Base-by-base conservation (phyloP, 2,329 filamentous ascomycete genomes). In the Ascochyta koolunga region DNA sequence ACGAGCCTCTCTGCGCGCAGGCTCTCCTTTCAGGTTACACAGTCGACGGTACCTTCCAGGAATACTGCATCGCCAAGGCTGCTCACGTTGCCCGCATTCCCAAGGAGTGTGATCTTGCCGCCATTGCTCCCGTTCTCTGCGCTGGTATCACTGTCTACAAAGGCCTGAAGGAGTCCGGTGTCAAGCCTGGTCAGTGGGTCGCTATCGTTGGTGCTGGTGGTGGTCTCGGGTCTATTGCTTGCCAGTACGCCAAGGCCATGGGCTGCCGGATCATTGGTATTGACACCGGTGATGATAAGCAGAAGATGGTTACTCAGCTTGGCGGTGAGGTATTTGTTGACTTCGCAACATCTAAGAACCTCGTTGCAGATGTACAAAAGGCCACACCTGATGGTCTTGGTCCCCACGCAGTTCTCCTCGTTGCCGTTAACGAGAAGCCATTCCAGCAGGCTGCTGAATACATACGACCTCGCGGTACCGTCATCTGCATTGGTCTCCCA, bases 361-460 rank as follows among this genome's bases (percentile, higher is more conserved):
- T 97, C 22, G 89, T 96, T 65, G 85, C 85, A 64, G 91, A 96
- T 62, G 93, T 97, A 61, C 90, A 92, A 80, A 86, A 86, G 40
- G 87, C 88, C 24, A 96, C 91, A 1, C 78, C 85, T 24, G 91
- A 93, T 66, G 90, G 90, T 18, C 83, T 91, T 15, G 93, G 93
- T 46, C 92, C 93, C 5, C 89, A 96, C 68, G 93, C 91, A 33
- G 92, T 93, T 58, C 82, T 97, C 62, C 82, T 97, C 38, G 86
- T 97, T 56, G 93, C 93, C 58, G 92, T 91, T 46, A 85, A 82
- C 66, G 93, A 97, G 83, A 91, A 89, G 81, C 93, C 93, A 48
- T 97, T 97, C 87, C 91, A 96, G 80, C 93, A 97, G 80, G 93
- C 93, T 36, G 87, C 90, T 41, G 87, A 83, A 77, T 96, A 97